Evolutionary conservation across 2,329 filamentous ascomycete species (phyloP).

Genomic region (Grosmannia serpens): DNA sequence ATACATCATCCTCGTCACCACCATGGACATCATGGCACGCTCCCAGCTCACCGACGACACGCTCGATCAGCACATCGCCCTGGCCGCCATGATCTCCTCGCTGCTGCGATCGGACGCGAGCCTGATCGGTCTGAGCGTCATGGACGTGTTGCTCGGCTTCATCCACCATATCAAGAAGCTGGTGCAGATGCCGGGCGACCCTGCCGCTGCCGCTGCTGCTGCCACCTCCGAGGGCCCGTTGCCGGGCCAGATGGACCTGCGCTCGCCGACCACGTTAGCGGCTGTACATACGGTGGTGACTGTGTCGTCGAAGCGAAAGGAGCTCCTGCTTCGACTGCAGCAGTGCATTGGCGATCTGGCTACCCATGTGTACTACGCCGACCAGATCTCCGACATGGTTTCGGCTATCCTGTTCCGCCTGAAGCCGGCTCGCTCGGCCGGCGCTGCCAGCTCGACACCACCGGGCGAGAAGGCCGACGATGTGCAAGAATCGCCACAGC

Average conservation of each 20-base stretch:
- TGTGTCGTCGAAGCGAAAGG: constrained; percentile 38
- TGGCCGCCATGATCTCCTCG: constrained; percentile 69
- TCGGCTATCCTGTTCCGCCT: constrained; percentile 66
- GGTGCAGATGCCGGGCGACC: constrained; percentile 48
- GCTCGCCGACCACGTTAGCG: constrained; percentile 15
- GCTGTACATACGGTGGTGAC: constrained; percentile 24
- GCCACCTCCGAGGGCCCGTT: constrained; percentile 3
- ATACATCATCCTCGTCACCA: constrained; percentile 76
- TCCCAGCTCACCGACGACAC: constrained; percentile 59
- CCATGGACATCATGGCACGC: constrained; percentile 63
- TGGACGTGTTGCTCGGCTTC: constrained; percentile 81
- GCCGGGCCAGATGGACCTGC: constrained; percentile 18
- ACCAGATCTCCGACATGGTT: constrained; percentile 93
- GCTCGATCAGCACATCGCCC: constrained; percentile 60
- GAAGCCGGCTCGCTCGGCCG: constrained; percentile 47
- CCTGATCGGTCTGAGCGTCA: constrained; percentile 88
- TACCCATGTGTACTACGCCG: constrained; percentile 92
- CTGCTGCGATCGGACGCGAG: constrained; percentile 82
- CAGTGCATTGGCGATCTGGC: constrained; percentile 82
- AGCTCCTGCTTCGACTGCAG: constrained; percentile 61
- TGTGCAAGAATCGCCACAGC: constrained; percentile 27
- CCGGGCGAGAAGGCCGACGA: constrained; percentile 38
- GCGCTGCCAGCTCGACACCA: constrained; percentile 28
- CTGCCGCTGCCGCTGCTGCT: constrained; percentile 12
- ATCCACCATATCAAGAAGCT: constrained; percentile 73